phyloP scores from a whole-genome alignment of 2,329 filamentous ascomycete genomes.

The Verticillium alfalfae region DNA sequence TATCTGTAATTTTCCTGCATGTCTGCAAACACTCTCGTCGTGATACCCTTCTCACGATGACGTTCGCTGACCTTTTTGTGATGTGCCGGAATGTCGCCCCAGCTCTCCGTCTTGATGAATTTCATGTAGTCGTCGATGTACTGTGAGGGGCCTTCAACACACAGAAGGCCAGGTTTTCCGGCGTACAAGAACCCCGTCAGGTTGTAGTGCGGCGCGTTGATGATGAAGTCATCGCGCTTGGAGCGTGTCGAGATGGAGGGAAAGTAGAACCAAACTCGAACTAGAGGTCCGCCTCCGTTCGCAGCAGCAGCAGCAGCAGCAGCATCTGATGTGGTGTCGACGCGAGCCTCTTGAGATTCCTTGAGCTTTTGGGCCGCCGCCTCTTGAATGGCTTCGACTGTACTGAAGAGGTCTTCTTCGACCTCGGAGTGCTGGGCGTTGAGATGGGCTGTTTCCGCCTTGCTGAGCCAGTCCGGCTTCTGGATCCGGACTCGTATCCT shows the following conservation, averaged over 20 bases:
- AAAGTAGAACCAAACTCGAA: conserved; percentile 59
- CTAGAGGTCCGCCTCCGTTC: conserved; percentile 19
- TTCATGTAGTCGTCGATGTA: conserved; percentile 55
- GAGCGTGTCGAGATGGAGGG: conserved; percentile 54
- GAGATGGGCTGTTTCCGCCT: conserved; percentile 34
- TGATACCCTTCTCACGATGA: conserved; percentile 31
- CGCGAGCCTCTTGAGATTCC: conserved; percentile 6
- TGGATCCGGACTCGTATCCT: conserved; percentile 33
- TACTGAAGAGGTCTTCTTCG: conserved; percentile 35
- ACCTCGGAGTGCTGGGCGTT: conserved; percentile 28
- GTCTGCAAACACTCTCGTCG: conserved; percentile 38
- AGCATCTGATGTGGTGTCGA: background rate
- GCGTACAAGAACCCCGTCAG: conserved; percentile 56
- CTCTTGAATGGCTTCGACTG: conserved; percentile 37
- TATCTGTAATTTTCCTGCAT: conserved; percentile 53
- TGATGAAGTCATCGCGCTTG: conserved; percentile 53
- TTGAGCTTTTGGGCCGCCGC: conserved; percentile 23
- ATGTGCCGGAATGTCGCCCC: conserved; percentile 56
- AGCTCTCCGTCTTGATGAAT: conserved; percentile 58
- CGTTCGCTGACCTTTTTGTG: conserved; percentile 59
- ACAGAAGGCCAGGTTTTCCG: conserved; percentile 52
- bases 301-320: background rate
- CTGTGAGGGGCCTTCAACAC: conserved; percentile 40
- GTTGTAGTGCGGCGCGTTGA: conserved; percentile 42
- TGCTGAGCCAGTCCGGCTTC: conserved; percentile 47